These are phyloP conservation scores for Gloeophyllum trabeum DNA, from an alignment of 768 basidiomycete genomes.

Conservation along the genomic window DNA sequence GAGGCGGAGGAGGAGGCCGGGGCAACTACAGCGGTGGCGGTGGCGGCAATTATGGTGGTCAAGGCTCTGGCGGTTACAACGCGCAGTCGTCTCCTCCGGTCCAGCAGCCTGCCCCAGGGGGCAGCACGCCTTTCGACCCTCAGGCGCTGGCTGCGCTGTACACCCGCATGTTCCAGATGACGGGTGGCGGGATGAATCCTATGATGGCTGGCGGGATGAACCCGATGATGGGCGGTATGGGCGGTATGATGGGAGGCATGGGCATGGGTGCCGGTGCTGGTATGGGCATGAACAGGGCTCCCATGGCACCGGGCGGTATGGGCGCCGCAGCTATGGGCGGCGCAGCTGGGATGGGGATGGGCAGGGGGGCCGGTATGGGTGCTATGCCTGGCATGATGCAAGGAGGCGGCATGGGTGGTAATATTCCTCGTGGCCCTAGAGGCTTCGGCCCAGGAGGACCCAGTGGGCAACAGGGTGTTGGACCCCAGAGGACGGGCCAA, in stretches of 20 bases:
- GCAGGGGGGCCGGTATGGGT: background rate
- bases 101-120: conserved; percentile 16
- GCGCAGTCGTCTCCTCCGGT: conserved; percentile 12
- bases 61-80: conserved; percentile 27
- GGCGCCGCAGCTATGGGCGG: conserved; percentile 11
- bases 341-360: conserved; percentile 12
- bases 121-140: conserved; percentile 74
- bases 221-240: conserved; percentile 36
- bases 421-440: conserved; percentile 56
- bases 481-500: conserved; percentile 60
- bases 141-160: conserved; percentile 89
- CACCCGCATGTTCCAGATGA: conserved; percentile 89
- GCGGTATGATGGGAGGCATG: conserved; percentile 26
- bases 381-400: conserved; percentile 6
- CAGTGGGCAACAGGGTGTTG: conserved; percentile 41
- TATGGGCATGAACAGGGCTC: conserved; percentile 18
- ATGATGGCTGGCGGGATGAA: conserved; percentile 31
- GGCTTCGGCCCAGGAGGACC: conserved; percentile 45
- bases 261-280: conserved; percentile 32
- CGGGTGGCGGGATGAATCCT: conserved; percentile 25
- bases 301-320: conserved; percentile 16
- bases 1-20: conserved; percentile 8
- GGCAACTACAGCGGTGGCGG: conserved; percentile 16
- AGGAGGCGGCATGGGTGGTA: conserved; percentile 12
- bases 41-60: conserved; percentile 12